These are phyloP conservation scores for Cucurbita ficifolia DNA, from an alignment of 306 rosid species.

Conservation along the genomic window DNA sequence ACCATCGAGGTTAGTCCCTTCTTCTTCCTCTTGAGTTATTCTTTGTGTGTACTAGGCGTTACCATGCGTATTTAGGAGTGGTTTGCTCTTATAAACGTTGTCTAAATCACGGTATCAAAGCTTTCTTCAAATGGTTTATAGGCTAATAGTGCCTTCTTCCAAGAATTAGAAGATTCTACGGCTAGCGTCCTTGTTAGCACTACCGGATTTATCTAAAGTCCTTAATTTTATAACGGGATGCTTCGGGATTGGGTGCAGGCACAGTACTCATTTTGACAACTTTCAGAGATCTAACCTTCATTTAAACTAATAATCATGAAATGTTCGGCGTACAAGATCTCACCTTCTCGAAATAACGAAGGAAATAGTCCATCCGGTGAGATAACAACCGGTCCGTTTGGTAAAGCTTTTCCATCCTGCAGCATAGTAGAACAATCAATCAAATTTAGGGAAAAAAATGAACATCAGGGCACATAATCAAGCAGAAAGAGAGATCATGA, in stretches of 20 bases:
- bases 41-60: too few relatives aligned
- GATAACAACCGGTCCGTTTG: slow-evolving; percentile 86
- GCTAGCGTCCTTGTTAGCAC: background rate
- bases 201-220: background rate
- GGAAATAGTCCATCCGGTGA: slow-evolving; percentile 98
- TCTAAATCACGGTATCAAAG: too few relatives aligned
- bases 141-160: background rate
- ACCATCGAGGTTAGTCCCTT: too few relatives aligned
- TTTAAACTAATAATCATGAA: background rate
- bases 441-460: background rate
- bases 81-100: too few relatives aligned
- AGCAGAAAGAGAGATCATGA: background rate
- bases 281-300: background rate
- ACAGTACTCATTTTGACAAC: background rate
- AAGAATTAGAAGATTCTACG: background rate
- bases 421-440: slow-evolving; percentile 5
- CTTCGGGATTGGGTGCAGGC: background rate
- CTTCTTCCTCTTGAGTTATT: too few relatives aligned
- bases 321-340: background rate
- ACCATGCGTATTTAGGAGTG: too few relatives aligned
- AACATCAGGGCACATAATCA: background rate
- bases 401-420: slow-evolving; percentile 91
- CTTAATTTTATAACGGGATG: background rate
- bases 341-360: slow-evolving; percentile 86
- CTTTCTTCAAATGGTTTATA: too few relatives aligned